A percentile compares a stretch with the other conserved stretches of the same genome.
phyloP scores from a whole-genome alignment of 495 filamentous ascomycete genomes.

The Aspergillus baeticus region DNA sequence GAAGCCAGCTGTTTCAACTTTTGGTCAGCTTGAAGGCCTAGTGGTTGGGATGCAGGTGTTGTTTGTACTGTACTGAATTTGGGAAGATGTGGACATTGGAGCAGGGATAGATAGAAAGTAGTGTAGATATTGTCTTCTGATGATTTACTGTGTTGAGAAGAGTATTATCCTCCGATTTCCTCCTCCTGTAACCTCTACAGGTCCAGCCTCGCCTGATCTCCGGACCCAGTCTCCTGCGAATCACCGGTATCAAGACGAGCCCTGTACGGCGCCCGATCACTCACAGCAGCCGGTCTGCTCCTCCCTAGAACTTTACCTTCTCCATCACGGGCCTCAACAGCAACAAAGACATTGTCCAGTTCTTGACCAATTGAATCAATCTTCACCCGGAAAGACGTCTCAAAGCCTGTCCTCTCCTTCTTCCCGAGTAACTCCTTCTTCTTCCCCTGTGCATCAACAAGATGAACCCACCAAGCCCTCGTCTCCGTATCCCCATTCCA shows the following conservation, averaged over 20 bases:
- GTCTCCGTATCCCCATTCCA: slow-evolving; percentile 38
- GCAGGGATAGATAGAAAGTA: no score
- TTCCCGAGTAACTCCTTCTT: not conserved
- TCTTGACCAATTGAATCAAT: not conserved
- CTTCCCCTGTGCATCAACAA: not conserved
- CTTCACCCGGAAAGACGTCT: not conserved
- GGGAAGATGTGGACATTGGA: no score
- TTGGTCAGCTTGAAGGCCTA: no score
- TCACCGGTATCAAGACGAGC: not conserved
- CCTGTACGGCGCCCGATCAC: not conserved
- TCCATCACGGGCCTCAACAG: not conserved
- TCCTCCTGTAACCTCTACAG: not conserved
- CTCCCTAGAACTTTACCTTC: not conserved
- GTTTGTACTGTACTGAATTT: no score
- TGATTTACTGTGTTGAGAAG: no score
- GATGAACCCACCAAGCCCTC: not conserved
- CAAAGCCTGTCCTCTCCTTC: not conserved
- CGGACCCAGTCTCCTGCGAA: not conserved
- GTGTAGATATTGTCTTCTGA: no score
- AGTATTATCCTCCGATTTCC: no score
- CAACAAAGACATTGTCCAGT: not conserved
- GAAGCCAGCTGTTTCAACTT: no score
- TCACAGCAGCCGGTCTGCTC: not conserved
- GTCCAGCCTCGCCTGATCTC: not conserved
- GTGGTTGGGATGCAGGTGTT: no score